Evolutionary conservation across 2,329 filamentous ascomycete species (phyloP).

Genomic region (Cyanodermella asteris): DNA sequence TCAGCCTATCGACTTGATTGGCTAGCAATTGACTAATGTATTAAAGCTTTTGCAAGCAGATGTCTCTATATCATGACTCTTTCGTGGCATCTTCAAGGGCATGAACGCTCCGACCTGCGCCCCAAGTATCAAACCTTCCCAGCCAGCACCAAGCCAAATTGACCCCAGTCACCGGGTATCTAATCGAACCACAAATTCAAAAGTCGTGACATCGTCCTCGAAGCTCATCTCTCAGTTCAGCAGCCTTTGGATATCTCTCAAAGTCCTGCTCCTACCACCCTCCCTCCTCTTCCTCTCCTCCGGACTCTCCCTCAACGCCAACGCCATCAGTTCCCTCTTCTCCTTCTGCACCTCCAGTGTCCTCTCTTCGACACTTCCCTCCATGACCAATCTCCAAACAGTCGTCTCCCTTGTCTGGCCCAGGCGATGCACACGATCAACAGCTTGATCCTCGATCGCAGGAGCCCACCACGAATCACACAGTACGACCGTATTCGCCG

Average conservation of each 20-base stretch:
- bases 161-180: too few species aligned
- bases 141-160: too few species aligned
- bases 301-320: conserved; percentile 55
- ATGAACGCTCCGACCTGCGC: too few species aligned
- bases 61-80: too few species aligned
- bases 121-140: too few species aligned
- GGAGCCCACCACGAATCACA: conserved; percentile 83
- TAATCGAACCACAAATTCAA: too few species aligned
- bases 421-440: conserved; percentile 69
- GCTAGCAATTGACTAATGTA: too few species aligned
- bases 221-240: conserved; percentile 5
- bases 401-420: conserved; percentile 62
- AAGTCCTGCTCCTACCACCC: conserved; percentile 29
- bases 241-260: conserved; percentile 25
- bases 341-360: conserved; percentile 58
- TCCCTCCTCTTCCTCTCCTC: conserved; percentile 29
- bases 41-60: too few species aligned
- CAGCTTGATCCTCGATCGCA: conserved; percentile 76
- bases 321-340: conserved; percentile 55
- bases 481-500: conserved; percentile 67
- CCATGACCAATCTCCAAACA: conserved; percentile 63
- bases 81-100: too few species aligned
- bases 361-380: conserved; percentile 58
- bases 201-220: too few species aligned
- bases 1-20: too few species aligned